Base-by-base conservation (phyloP, 129 eudicot species). In the Escallonia rubra region DNA sequence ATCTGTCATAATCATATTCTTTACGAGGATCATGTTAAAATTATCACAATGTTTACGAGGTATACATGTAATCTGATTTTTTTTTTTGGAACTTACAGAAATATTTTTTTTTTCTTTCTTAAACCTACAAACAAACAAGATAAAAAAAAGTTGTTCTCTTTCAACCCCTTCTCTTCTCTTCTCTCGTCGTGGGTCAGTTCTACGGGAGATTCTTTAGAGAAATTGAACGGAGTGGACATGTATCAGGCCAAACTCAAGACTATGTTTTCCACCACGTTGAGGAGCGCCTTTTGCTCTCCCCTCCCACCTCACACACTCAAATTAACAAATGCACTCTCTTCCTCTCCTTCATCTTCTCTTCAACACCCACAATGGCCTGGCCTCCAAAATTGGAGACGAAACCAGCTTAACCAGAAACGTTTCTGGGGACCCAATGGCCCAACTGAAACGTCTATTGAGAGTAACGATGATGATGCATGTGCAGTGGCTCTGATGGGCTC, bases 401-500 rank as follows among this genome's bases (percentile, higher is more conserved):
- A 63, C 42, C 72, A 87, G 6, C 68, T 88, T 15, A 88, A 91
- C 79, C 74, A 76, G 61, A 77, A 86, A 68, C 88, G 95, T n/a
- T 60, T 76, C 49, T 91, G 97, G 97, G 97, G 96, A 7, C 59
- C 83, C n/a, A 72, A 72, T 42, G 97, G 96, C 39, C 97, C 97
- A 23, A 23, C 34, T 48, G 42, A 80, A 60, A 78, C 80, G 23
- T 55, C 34, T 23, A 23, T 23, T 23, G 34, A 23, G 34, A 23
- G 34, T 23, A 23, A 23, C 34, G 34, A 23, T 1, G 34, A 23
- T 23, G 34, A 23, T 23, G 34, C 34, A 23, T 23, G 34, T 23
- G 34, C 34, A 23, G 34, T 23, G 34, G 34, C 34, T 23, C 34
- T 23, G 34, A 43, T 77, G 61, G 76, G 43, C 53, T 80, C 81